Conservation (phyloP, 176 grass and related monocot genomes). For the Raddia guianensis region DNA sequence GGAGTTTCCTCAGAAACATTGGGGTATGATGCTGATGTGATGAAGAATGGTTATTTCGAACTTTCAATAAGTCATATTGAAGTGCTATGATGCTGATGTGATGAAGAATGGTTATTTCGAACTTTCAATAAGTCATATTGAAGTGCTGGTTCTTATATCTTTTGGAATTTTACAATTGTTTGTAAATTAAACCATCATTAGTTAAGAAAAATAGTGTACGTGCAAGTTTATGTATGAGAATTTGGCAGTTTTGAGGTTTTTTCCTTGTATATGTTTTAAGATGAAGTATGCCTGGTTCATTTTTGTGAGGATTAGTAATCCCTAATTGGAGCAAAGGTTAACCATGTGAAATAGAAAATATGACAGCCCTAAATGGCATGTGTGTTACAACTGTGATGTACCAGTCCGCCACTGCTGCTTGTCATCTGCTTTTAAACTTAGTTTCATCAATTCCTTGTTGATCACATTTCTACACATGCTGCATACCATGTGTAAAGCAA, state of each 20-base stretch:
- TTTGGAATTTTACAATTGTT: not conserved
- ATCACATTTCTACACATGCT: not conserved
- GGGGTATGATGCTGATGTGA: not conserved
- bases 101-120: not conserved
- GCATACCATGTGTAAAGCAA: not conserved
- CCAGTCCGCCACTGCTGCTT: not conserved
- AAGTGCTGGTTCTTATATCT: not conserved
- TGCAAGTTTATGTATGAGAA: not conserved
- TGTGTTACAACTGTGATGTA: not conserved
- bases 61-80: not conserved
- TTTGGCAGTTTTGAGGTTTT: not conserved
- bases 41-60: not conserved
- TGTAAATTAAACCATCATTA: not conserved
- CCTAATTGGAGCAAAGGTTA: not conserved
- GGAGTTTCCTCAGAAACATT: no score
- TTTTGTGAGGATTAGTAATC: not conserved
- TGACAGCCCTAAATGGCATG: not conserved
- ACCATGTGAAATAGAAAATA: not conserved
- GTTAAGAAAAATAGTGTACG: constrained; percentile 16
- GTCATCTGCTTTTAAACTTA: not conserved
- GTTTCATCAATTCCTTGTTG: not conserved
- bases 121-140: not conserved
- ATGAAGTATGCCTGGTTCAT: not conserved
- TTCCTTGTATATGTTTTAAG: not conserved
- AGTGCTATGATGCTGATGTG: not conserved